phyloP scores from a whole-genome alignment of 2,329 filamentous ascomycete genomes.

The Colletotrichum sp. region DNA sequence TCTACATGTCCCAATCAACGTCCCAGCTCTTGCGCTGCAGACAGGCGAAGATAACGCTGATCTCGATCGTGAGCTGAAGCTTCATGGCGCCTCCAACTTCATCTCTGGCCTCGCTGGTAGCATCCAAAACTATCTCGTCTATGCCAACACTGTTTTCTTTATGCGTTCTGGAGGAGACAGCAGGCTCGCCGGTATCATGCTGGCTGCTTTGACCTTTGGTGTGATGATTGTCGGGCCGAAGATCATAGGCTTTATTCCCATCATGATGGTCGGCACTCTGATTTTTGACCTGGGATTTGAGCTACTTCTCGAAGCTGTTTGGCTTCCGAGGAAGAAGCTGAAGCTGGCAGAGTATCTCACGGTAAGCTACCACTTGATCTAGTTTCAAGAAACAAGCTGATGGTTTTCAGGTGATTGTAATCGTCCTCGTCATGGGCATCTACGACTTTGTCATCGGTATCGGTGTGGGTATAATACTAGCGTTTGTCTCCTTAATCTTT shows the following conservation, averaged over 20 bases:
- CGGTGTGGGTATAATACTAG: conserved; percentile 86
- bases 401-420: conserved; percentile 69
- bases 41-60: conserved; percentile 92
- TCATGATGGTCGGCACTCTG: conserved; percentile 94
- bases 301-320: conserved; percentile 85
- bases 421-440: conserved; percentile 93
- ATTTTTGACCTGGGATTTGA: conserved; percentile 97
- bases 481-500: conserved; percentile 88
- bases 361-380: conserved; percentile 45
- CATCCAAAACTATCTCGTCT: conserved; percentile 96
- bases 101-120: conserved; percentile 86
- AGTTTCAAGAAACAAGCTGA: conserved; percentile 25
- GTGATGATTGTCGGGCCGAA: conserved; percentile 86
- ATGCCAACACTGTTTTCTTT: conserved; percentile 97
- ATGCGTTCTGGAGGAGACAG: conserved; percentile 90
- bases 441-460: conserved; percentile 98
- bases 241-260: conserved; percentile 91
- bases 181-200: conserved; percentile 82
- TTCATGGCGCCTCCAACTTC: conserved; percentile 93
- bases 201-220: conserved; percentile 79
- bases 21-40: conserved; percentile 88
- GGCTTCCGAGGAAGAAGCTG: conserved; percentile 87
- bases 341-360: conserved; percentile 89
- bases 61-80: conserved; percentile 87
- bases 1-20: conserved; percentile 96